Conservation (phyloP, 2,329 filamentous ascomycete genomes). For the Beauveria varroae region DNA sequence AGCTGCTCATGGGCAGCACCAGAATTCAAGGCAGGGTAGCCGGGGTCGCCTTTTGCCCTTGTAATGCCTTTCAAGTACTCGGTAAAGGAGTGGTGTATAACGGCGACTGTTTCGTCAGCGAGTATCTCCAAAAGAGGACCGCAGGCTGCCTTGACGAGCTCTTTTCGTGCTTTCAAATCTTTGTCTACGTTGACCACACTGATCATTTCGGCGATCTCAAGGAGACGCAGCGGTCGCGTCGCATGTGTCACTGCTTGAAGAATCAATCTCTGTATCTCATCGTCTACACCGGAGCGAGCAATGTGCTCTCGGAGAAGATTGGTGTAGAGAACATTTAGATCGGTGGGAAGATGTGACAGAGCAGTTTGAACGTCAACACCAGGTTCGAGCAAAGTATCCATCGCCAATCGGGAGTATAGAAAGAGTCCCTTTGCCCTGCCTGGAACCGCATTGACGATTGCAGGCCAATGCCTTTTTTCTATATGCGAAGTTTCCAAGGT, state of each 20-base stretch:
- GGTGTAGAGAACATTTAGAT: neutral
- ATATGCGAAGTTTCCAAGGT: neutral
- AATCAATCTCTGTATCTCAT: conserved; percentile 29
- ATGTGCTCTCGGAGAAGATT: neutral
- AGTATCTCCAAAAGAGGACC: conserved; percentile 38
- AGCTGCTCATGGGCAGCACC: neutral
- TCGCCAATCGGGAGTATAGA: conserved; percentile 35
- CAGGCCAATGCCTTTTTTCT: neutral
- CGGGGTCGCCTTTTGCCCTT: neutral
- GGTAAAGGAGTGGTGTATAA: conserved; percentile 42
- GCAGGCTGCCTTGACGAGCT: conserved; percentile 31
- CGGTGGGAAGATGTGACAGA: conserved; percentile 24
- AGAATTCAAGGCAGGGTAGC: conserved; percentile 14
- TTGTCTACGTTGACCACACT: conserved; percentile 12
- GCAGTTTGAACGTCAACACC: conserved; percentile 19
- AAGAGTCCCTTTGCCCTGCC: conserved; percentile 35
- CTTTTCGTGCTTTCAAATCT: conserved; percentile 25
- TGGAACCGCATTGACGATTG: conserved; percentile 23
- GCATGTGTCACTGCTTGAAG: conserved; percentile 35
- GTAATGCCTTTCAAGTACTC: conserved; percentile 31
- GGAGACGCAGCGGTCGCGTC: conserved; percentile 30
- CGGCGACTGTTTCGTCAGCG: conserved; percentile 35
- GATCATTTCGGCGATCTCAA: conserved; percentile 28
- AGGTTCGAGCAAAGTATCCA: conserved; percentile 29
- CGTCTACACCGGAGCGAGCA: conserved; percentile 22